phyloP scores from a whole-genome alignment of 352 stramenopile species.

The Halophytophthora polymorphica region DNA sequence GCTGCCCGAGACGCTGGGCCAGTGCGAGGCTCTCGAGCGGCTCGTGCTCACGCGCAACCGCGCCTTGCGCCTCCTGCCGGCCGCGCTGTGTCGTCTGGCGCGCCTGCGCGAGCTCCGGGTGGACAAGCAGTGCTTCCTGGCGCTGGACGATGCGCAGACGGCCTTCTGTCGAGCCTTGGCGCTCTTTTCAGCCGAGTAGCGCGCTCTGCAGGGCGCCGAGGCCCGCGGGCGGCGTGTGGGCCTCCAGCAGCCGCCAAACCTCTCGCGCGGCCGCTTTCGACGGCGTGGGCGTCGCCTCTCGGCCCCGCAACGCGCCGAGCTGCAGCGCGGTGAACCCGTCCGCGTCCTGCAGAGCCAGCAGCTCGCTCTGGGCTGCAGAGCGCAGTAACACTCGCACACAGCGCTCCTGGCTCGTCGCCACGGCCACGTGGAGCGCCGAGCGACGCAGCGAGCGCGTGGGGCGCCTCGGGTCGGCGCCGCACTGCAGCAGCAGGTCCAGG shows the following conservation, averaged over 20 bases:
- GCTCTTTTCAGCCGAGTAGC: constrained; percentile 39
- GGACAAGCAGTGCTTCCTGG: constrained; percentile 54
- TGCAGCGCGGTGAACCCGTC: constrained; percentile 31
- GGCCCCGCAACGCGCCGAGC: constrained; percentile 14
- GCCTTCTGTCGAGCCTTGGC: constrained; percentile 34
- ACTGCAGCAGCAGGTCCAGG: constrained; percentile 35
- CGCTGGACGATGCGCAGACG: constrained; percentile 26
- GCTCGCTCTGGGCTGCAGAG: not conserved
- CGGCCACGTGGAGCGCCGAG: constrained; percentile 34
- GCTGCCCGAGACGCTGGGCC: constrained; percentile 27
- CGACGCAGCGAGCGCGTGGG: constrained; percentile 16
- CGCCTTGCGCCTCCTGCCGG: constrained; percentile 25
- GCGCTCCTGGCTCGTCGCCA: constrained; percentile 5
- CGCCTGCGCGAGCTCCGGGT: constrained; percentile 35
- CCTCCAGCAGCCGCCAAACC: constrained; percentile 25
- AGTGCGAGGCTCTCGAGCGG: constrained; percentile 23
- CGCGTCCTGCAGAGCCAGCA: constrained; percentile 12
- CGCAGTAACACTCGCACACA: constrained; percentile 20
- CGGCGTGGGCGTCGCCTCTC: not conserved
- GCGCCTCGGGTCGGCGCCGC: constrained; percentile 22
- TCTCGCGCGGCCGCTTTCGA: constrained; percentile 9
- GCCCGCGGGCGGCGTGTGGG: constrained; percentile 1
- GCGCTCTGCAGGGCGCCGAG: constrained; percentile 5
- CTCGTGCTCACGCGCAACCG: constrained; percentile 41
- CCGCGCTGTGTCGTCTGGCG: constrained; percentile 17